Evolutionary conservation across 441 rosid genomes (phyloP).

Genomic region (Croton laevigatus): DNA sequence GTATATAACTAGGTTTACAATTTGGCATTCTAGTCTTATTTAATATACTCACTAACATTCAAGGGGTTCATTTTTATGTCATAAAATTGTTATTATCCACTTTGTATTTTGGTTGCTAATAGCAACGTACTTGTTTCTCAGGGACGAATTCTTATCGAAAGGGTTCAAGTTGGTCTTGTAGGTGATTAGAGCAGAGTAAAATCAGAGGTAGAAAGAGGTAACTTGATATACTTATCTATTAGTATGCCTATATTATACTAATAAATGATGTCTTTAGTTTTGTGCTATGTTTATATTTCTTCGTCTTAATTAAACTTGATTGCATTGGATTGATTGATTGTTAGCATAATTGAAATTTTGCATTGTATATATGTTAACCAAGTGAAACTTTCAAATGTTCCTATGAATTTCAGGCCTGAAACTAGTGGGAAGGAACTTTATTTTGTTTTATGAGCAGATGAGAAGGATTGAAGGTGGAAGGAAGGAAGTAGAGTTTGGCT

Average conservation of each 20-base stretch:
- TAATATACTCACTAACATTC: background rate
- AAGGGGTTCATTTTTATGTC: background rate
- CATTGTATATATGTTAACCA: background rate
- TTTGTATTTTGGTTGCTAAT: background rate
- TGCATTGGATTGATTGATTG: background rate
- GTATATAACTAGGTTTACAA: background rate
- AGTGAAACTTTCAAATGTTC: too few relatives aligned
- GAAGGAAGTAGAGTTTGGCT: background rate
- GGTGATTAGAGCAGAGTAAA: background rate
- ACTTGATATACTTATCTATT: too few relatives aligned
- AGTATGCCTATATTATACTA: too few relatives aligned
- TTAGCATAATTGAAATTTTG: background rate
- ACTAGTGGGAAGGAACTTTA: background rate
- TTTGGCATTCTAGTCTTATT: background rate
- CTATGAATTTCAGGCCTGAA: background rate
- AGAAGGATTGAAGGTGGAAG: background rate
- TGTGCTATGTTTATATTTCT: background rate
- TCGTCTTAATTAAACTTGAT: background rate
- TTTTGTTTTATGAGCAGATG: background rate
- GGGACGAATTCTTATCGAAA: constrained; percentile 14
- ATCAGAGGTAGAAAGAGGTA: too few relatives aligned
- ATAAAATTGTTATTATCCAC: background rate
- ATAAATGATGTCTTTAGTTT: background rate
- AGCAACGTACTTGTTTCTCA: background rate
- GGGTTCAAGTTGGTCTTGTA: constrained; percentile 16